Evolutionary conservation across 257 asterid species (phyloP), one percentile per base, ranked within the genome.

Genomic region (Ligustrum vulgare): DNA sequence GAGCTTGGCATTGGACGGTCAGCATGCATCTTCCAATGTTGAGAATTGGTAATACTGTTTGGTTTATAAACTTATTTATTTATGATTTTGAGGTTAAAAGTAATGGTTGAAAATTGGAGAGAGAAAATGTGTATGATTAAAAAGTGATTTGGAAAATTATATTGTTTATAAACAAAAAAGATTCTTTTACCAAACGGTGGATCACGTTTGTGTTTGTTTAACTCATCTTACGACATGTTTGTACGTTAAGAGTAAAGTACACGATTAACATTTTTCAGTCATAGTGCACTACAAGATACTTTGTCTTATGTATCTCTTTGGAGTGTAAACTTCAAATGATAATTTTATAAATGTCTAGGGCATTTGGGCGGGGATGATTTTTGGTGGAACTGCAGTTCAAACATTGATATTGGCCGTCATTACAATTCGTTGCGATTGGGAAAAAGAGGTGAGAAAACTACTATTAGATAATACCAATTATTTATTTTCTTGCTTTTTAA

Each of bases 311-410:
- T 28, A 28, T 28, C 31, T 28, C 31, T 28, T 28, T 16, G 22
- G 58, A 11, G n/a, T 45, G 3, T 9, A 18, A 8, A 51, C 10
- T 51, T 51, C 0, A 51, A n/a, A 51, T 60, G 35, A 23, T 2
- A 60, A 60, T 15, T 23, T 51, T 5, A n/a, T n/a, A 16, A 51
- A 51, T n/a, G 8, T 51, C 23, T 58, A 86, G 89, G 87, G 91
- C 0, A 74, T 84, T 1, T 84, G 89, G 90, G 88, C 81, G 4
- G 92, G 92, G 79, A 82, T 84, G 93, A 80, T 86, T 25, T 83
- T 87, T 72, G 92, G 92, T 67, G 92, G 92, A 43, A 85, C 88
- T 0, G 86, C 88, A 54, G 0, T 84, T 1, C 90, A 87, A 35
- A 86, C 90, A 7, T 10, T 86, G 71, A 71, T 86, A 43, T 43